These are phyloP conservation scores for Psilocybe sp. DNA, from an alignment of 768 basidiomycete species.

Conservation along the genomic window DNA sequence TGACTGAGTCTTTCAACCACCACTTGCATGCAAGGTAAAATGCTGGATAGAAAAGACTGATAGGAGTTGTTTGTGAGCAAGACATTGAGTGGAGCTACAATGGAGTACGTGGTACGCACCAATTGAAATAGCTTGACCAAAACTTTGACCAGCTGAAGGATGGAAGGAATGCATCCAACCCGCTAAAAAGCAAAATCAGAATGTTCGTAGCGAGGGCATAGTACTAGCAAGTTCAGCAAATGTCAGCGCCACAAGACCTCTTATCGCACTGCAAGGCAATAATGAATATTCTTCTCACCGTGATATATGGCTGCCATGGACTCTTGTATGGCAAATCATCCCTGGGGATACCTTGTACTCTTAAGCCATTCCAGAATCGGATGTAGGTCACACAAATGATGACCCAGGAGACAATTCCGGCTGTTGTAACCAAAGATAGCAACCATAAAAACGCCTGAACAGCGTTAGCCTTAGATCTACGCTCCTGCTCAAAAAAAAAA, in stretches of 20 bases:
- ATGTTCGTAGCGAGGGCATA: conserved; percentile 26
- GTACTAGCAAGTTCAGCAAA: conserved; percentile 13
- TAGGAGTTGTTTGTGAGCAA: not conserved
- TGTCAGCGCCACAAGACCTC: no score
- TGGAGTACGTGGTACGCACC: conserved; percentile 14
- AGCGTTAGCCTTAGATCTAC: not conserved
- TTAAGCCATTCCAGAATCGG: conserved; percentile 26
- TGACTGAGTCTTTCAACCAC: conserved; percentile 18
- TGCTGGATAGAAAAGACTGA: conserved; percentile 23
- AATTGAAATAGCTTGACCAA: conserved; percentile 27
- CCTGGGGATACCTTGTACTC: conserved; percentile 27
- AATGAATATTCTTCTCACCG: conserved; percentile 16
- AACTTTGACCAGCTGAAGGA: conserved; percentile 21
- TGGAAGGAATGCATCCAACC: conserved; percentile 26
- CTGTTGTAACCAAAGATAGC: conserved; percentile 26
- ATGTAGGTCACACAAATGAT: conserved; percentile 28
- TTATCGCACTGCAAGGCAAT: not conserved
- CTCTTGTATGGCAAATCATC: conserved; percentile 33
- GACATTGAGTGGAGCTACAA: not conserved
- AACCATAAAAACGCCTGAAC: conserved; percentile 26
- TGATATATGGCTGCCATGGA: conserved; percentile 46
- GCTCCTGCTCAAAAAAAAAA: not conserved
- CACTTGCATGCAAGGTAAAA: conserved; percentile 24
- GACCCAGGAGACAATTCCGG: conserved; percentile 29
- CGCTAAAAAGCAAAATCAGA: conserved; percentile 24